These are phyloP conservation scores for Scenedesmus sp. DNA, from an alignment of 163 green algal genomes.

Conservation along the genomic window DNA sequence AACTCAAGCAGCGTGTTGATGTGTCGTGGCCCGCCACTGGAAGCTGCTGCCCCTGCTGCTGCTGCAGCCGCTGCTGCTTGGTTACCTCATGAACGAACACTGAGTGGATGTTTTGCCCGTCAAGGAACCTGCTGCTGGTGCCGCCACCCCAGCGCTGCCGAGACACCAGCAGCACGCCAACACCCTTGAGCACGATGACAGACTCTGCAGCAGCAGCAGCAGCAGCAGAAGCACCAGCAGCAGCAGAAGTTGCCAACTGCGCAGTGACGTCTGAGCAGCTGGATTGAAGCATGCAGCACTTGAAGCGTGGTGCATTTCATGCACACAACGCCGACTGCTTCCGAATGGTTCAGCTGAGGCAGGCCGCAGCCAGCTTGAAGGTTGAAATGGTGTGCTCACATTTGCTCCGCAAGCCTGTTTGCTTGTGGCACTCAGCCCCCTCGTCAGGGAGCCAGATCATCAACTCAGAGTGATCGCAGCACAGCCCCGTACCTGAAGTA, in stretches of 20 bases:
- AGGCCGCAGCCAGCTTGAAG: too few relatives aligned
- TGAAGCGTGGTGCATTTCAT: too few relatives aligned
- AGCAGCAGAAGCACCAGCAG: too few relatives aligned
- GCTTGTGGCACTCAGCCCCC: too few relatives aligned
- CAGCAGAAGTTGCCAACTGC: too few relatives aligned
- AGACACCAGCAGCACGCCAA: slow-evolving; percentile 36
- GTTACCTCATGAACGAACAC: slow-evolving; percentile 19
- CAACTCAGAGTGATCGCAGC: background rate
- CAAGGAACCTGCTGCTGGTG: slow-evolving; percentile 27
- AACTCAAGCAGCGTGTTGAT: background rate
- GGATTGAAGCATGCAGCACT: too few relatives aligned
- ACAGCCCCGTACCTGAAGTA: background rate
- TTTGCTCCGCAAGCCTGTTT: too few relatives aligned
- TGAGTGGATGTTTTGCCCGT: slow-evolving; percentile 17
- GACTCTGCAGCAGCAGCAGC: slow-evolving; percentile 33
- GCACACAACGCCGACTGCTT: too few relatives aligned
- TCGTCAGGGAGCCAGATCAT: background rate
- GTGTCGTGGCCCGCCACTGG: too few relatives aligned
- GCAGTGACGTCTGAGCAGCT: too few relatives aligned
- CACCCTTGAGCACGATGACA: slow-evolving; percentile 5
- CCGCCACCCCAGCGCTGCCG: background rate
- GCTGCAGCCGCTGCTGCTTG: background rate
- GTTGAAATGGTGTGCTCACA: too few relatives aligned
- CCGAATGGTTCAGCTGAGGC: too few relatives aligned
- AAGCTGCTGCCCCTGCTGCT: background rate